These are phyloP conservation scores for Coprinopsis strossmayeri DNA, from an alignment of 768 basidiomycete species.

Conservation along the genomic window DNA sequence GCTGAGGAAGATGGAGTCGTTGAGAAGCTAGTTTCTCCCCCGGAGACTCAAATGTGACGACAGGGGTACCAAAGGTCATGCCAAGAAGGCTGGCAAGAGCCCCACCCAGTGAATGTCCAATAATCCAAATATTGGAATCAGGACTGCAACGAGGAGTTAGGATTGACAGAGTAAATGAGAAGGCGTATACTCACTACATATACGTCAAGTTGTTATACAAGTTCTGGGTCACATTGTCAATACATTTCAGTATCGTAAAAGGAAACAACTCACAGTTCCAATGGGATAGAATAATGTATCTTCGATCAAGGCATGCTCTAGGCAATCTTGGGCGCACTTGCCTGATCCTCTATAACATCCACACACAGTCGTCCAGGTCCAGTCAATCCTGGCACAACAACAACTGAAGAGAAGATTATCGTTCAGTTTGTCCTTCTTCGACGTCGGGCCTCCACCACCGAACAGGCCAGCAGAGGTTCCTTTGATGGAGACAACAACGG, in stretches of 20 bases:
- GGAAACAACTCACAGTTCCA: slow-evolving; percentile 58
- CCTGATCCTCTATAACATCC: slow-evolving; percentile 76
- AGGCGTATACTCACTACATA: slow-evolving; percentile 50
- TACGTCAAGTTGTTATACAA: slow-evolving; percentile 91
- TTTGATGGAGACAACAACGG: slow-evolving; percentile 85
- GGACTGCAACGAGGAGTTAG: slow-evolving; percentile 35
- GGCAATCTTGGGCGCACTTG: slow-evolving; percentile 76
- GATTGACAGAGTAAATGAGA: neutral
- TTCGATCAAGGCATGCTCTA: slow-evolving; percentile 67
- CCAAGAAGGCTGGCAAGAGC: slow-evolving; percentile 80
- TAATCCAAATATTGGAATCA: slow-evolving; percentile 82
- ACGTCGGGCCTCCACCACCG: slow-evolving; percentile 76
- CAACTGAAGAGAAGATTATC: slow-evolving; percentile 92
- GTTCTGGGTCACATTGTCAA: slow-evolving; percentile 44
- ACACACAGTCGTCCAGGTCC: slow-evolving; percentile 93
- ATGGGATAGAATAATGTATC: slow-evolving; percentile 88
- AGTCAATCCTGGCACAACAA: slow-evolving; percentile 89
- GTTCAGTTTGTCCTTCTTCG: slow-evolving; percentile 87
- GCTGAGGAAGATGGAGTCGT: slow-evolving; percentile 81
- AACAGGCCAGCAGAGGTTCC: slow-evolving; percentile 81
- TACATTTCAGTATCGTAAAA: neutral
- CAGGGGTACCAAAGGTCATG: slow-evolving; percentile 83
- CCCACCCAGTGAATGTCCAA: slow-evolving; percentile 66
- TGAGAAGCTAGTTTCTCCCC: slow-evolving; percentile 77
- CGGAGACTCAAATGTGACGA: slow-evolving; percentile 84